A percentile compares a stretch with the other conserved stretches of the same genome.
phyloP scores from a whole-genome alignment of 176 grass and related monocot genomes.

The Typha latifolia region DNA sequence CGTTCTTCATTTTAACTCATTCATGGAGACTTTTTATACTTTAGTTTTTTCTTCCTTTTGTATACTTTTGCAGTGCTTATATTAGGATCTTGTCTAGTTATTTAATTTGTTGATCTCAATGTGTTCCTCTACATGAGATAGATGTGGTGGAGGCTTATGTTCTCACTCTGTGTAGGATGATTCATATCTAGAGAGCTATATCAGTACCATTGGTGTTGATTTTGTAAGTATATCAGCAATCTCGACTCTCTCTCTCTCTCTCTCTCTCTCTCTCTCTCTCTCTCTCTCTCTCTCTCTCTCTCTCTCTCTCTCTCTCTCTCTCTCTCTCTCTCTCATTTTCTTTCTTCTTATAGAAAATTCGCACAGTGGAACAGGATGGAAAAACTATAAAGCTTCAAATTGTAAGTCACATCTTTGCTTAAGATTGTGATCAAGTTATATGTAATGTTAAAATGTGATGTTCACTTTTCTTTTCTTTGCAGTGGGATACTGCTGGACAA shows the following conservation, averaged over 20 bases:
- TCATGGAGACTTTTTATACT: no score
- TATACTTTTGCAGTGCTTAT: no score
- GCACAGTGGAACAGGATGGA: conserved; percentile 23
- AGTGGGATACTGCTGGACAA: conserved; percentile 98
- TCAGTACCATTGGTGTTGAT: conserved; percentile 78
- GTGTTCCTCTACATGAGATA: no score
- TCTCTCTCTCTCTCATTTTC: background rate
- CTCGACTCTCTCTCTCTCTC: background rate
- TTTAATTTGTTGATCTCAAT: no score
- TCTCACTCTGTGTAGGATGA: conserved; percentile 40
- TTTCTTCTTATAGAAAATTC: conserved; percentile 11
- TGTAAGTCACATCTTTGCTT: background rate
- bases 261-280: background rate
- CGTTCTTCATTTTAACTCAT: no score
- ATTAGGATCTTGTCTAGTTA: no score
- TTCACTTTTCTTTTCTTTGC: background rate
- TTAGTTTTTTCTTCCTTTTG: no score
- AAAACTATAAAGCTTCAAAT: conserved; percentile 21
- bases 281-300: background rate
- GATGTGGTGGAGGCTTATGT: background rate
- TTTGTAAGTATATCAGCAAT: conserved; percentile 25
- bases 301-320: background rate
- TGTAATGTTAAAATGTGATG: background rate
- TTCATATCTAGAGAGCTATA: conserved; percentile 79
- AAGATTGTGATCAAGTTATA: background rate